phyloP scores from a whole-genome alignment of 2,329 filamentous ascomycete species.

The Nigrospora sphaerica region DNA sequence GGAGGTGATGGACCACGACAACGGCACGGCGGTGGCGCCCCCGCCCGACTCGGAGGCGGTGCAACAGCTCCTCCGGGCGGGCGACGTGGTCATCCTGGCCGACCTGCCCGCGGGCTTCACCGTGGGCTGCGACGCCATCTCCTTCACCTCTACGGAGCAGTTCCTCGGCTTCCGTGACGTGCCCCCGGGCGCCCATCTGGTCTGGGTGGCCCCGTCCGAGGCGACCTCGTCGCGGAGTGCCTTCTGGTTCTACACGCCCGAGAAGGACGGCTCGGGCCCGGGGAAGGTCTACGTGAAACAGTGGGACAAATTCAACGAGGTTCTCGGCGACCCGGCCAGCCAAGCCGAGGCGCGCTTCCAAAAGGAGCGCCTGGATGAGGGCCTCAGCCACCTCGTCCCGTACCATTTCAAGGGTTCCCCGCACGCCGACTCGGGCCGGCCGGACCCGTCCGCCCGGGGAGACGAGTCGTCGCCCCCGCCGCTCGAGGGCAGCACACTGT shows the following conservation, averaged over 20 bases:
- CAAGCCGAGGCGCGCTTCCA: slow-evolving; percentile 38
- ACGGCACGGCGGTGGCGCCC: slow-evolving; percentile 11
- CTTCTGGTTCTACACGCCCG: slow-evolving; percentile 45
- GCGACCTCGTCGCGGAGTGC: slow-evolving; percentile 44
- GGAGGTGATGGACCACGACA: neutral
- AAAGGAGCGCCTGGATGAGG: slow-evolving; percentile 28
- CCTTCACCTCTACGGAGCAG: slow-evolving; percentile 33
- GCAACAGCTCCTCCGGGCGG: slow-evolving; percentile 21
- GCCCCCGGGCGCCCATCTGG: slow-evolving; percentile 48
- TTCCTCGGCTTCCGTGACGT: slow-evolving; percentile 50
- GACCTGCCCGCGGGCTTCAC: slow-evolving; percentile 43
- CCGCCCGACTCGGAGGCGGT: slow-evolving; percentile 12
- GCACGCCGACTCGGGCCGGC: slow-evolving; percentile 1
- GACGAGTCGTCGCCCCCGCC: slow-evolving; percentile 14
- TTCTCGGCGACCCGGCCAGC: slow-evolving; percentile 39
- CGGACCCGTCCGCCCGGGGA: slow-evolving; percentile 4
- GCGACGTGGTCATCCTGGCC: slow-evolving; percentile 46
- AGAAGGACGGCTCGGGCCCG: slow-evolving; percentile 16
- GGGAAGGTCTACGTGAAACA: slow-evolving; percentile 25
- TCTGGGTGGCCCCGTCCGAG: slow-evolving; percentile 48
- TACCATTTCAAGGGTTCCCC: slow-evolving; percentile 29
- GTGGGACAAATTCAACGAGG: slow-evolving; percentile 47
- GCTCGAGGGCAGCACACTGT: slow-evolving; percentile 30
- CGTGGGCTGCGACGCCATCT: slow-evolving; percentile 46
- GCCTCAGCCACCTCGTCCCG: slow-evolving; percentile 34